Percentiles rank a stretch among this genome's conserved stretches.
Evolutionary conservation across 106 monocot genomes (phyloP).

Genomic region (Apostasia shenzhenica): DNA sequence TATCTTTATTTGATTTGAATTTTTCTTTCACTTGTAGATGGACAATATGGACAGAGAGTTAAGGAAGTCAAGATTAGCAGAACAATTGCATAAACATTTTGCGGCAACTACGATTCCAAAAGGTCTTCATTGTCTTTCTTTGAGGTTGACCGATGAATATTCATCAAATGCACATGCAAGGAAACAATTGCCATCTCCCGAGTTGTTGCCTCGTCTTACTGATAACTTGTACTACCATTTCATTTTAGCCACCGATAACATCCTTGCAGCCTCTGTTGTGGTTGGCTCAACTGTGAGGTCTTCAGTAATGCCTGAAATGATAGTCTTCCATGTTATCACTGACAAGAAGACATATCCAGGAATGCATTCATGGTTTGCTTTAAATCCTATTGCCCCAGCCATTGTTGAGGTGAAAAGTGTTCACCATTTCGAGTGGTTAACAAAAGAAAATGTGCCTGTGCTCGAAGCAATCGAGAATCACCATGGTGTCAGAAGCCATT

Average conservation of each 20-base stretch:
- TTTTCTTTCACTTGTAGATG: conserved; percentile 35
- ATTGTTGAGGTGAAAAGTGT: conserved; percentile 88
- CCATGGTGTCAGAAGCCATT: conserved; percentile 57
- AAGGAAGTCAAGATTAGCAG: conserved; percentile 62
- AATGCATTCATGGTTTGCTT: conserved; percentile 97
- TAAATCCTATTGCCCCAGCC: conserved; percentile 57
- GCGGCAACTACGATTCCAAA: conserved; percentile 69
- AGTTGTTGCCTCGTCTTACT: conserved; percentile 40
- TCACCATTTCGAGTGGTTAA: conserved; percentile 89
- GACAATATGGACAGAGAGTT: conserved; percentile 57
- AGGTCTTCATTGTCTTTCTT: conserved; percentile 75
- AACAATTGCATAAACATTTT: conserved; percentile 74
- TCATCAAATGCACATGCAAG: conserved; percentile 73
- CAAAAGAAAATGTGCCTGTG: conserved; percentile 76
- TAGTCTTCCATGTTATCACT: conserved; percentile 84
- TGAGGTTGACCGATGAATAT: conserved; percentile 75
- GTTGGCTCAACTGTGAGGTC: conserved; percentile 61
- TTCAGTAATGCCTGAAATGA: conserved; percentile 52
- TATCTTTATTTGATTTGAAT: neutral
- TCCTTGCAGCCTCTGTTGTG: conserved; percentile 90
- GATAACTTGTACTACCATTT: conserved; percentile 73
- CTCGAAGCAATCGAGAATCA: conserved; percentile 79
- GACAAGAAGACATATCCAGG: conserved; percentile 92
- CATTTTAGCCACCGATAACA: conserved; percentile 72
- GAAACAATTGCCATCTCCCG: conserved; percentile 56